Evolutionary conservation across 2,329 filamentous ascomycete genomes (phyloP).

Genomic region (Podosphaera xanthii): DNA sequence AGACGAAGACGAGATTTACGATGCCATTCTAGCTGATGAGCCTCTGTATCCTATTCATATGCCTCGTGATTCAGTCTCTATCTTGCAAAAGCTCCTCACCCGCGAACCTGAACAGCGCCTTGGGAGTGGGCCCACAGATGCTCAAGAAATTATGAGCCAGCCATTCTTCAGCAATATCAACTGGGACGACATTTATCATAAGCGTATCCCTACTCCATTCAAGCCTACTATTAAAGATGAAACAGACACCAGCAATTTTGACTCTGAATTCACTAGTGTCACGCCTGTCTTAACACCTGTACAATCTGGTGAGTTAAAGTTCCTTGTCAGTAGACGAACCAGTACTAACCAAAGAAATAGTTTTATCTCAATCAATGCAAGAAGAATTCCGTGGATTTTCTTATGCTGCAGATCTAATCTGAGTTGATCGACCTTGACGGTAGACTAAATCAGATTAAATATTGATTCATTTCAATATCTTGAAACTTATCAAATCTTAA

Average conservation of each 20-base stretch:
- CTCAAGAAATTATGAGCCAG: slow-evolving; percentile 96
- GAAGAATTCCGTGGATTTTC: slow-evolving; percentile 99
- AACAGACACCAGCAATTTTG: slow-evolving; percentile 99
- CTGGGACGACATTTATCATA: slow-evolving; percentile 97
- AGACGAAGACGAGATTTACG: slow-evolving; percentile 98
- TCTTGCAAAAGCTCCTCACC: slow-evolving; percentile 88
- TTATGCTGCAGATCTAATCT: slow-evolving; percentile 29
- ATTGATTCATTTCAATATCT: neutral
- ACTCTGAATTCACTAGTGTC: slow-evolving; percentile 94
- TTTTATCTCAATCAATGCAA: slow-evolving; percentile 95
- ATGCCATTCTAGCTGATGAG: slow-evolving; percentile 91
- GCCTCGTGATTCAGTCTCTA: slow-evolving; percentile 92
- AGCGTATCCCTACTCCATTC: slow-evolving; percentile 75
- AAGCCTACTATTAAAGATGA: slow-evolving; percentile 71
- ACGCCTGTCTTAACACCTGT: slow-evolving; percentile 93
- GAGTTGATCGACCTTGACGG: slow-evolving; percentile 4
- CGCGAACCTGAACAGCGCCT: slow-evolving; percentile 83
- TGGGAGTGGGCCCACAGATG: slow-evolving; percentile 86
- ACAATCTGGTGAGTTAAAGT: slow-evolving; percentile 59
- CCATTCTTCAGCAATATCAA: slow-evolving; percentile 95
- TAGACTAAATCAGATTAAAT: neutral
- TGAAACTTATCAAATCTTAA: neutral
- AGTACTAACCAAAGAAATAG: slow-evolving; percentile 22
- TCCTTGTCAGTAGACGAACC: neutral
- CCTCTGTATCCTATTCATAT: slow-evolving; percentile 96